Percentiles rank a stretch among this genome's conserved stretches.
These are phyloP conservation scores for Evernia prunastri DNA, from an alignment of 495 filamentous ascomycete species.

Conservation along the genomic window DNA sequence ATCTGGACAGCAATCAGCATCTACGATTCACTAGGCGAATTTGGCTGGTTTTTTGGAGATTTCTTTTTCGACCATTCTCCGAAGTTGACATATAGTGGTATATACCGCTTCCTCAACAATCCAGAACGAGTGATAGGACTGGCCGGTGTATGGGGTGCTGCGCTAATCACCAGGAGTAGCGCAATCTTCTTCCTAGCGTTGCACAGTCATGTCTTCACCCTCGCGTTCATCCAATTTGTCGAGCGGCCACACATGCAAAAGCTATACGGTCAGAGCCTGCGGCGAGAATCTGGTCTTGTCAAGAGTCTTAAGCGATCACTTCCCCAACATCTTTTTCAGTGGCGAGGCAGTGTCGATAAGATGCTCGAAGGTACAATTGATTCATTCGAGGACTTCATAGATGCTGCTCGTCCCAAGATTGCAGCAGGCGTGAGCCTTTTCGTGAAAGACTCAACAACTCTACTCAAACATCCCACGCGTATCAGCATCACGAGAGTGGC, in stretches of 20 bases:
- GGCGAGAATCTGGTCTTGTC: slow-evolving; percentile 81
- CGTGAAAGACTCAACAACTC: slow-evolving; percentile 75
- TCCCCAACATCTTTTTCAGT: slow-evolving; percentile 68
- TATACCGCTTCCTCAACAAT: slow-evolving; percentile 97
- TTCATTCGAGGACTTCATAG: slow-evolving; percentile 84
- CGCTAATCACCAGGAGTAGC: slow-evolving; percentile 81
- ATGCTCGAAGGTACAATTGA: slow-evolving; percentile 77
- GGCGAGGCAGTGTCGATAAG: slow-evolving; percentile 80
- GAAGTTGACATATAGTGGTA: slow-evolving; percentile 91
- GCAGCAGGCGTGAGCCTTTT: slow-evolving; percentile 80
- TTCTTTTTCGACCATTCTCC: slow-evolving; percentile 83
- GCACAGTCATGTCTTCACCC: slow-evolving; percentile 72
- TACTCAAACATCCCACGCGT: slow-evolving; percentile 87
- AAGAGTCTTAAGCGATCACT: slow-evolving; percentile 82
- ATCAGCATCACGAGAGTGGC: slow-evolving; percentile 78
- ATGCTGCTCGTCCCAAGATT: slow-evolving; percentile 79
- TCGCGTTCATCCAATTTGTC: slow-evolving; percentile 86
- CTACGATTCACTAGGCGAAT: slow-evolving; percentile 93
- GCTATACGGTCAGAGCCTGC: slow-evolving; percentile 77
- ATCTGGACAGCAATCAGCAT: slow-evolving; percentile 91
- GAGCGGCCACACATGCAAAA: slow-evolving; percentile 99
- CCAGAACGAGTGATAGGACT: slow-evolving; percentile 90
- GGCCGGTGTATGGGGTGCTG: slow-evolving; percentile 93
- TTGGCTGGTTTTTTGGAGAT: slow-evolving; percentile 98
- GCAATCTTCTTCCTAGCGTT: slow-evolving; percentile 79